Evolutionary conservation across 257 asterid species (phyloP), one percentile per base, ranked within the genome.

Genomic region (Fraxinus cuspidata): DNA sequence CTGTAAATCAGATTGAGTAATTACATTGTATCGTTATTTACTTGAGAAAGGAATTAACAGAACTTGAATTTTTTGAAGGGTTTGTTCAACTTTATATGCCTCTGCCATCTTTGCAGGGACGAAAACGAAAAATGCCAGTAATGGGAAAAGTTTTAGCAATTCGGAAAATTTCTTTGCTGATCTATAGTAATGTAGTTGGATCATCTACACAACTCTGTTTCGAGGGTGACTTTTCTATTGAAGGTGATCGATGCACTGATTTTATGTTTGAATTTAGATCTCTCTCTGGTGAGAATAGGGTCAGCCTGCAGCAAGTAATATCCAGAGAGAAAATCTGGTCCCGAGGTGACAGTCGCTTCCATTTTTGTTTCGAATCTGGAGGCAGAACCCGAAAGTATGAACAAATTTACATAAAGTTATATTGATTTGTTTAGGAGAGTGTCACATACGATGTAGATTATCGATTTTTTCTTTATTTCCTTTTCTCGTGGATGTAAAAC

Each of bases 161-260:
- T 75, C 93, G 71, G 85, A 42, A 83, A 88, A 60, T 71, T 94
- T 94, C 85, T 94, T 94, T 73, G 93, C 96, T 21, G 98, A 89
- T 74, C 68, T 94, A 51, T 88, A 90, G 83, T 42, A 60, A 73
- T 67, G 32, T 10, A 29, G 69, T 15, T 21, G 15, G 51, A 21
- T 44, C 3, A 18, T 19, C 25, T 19, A 19, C 63, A 7, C 63
- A 53, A 19, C 25, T 53, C 63, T 19, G 64, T 53, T 53, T 6
- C 1, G 23, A 53, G 64, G 47, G 28, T 1, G 13, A 56, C 65
- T 19, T 19, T 23, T 60, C 67, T 60, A 21, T 23, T 9, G 15
- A 60, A 60, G 3, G 32, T 23, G 31, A 23, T 63, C 32, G 8
- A 25, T 25, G 69, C 31, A 11, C 32, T 23, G 69, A 25, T 10